Evolutionary conservation across 139 green algal genomes (phyloP), one percentile per base, ranked within the genome.

Genomic region (Zygnema circumcarinatum): DNA sequence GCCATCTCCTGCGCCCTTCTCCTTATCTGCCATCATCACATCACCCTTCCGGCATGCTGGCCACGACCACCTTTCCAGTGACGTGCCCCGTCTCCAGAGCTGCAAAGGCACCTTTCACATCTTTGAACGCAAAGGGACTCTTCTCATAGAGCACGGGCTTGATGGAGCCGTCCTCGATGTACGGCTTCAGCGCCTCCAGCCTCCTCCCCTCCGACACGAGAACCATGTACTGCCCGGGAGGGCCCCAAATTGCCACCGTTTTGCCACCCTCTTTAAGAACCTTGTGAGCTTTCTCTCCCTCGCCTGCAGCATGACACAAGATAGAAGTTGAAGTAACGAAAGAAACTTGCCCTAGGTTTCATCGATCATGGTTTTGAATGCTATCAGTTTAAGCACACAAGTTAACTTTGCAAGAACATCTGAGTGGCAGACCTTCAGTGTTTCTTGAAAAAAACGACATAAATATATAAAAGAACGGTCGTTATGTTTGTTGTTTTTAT

Each of bases 51-150:
- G 47, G 47, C 7, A 62, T 25, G 16, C 47, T 16, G 47, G 7
- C 52, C 22, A 87, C 3, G 2, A 87, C 81, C n/a, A 87, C 62
- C 31, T 87, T 87, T 31, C 81, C 81, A 56, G 54, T 83, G 11
- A 73, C 81, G 29, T 52, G 54, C 0, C 81, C 81, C 1, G 62
- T 39, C 62, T 87, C 81, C 1, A 87, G 56, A 42, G 73, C 25
- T 3, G 36, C 67, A 33, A 87, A 87, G 21, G 81, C 81, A 20
- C 31, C 72, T 40, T 75, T 74, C 35, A 79, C 81, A 35, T 79
- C 56, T 16, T 39, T 32, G 38, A 82, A 87, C n/a, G n/a, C 21
- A n/a, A 81, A 87, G 38, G 81, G 81, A 31, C 20, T 42, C 56
- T 87, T 87, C 31, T n/a, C 31, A 47, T 87, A 40, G 1, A 87